Base-by-base conservation (phyloP, 306 rosid genomes). In the Vicia faba region DNA sequence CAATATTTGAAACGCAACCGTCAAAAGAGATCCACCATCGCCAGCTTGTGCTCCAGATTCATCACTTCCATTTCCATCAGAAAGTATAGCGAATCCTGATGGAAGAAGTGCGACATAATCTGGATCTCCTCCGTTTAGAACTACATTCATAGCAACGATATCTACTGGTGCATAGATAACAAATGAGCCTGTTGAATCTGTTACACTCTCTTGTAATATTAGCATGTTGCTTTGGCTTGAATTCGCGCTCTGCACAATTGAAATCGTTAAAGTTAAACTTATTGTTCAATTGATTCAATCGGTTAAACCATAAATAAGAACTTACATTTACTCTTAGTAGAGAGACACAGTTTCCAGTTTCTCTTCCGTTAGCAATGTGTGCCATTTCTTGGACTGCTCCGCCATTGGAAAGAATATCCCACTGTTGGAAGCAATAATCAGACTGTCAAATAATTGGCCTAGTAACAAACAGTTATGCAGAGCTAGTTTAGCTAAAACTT, bases 151-250 rank as follows among this genome's bases (percentile, higher is more conserved):
- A 0, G 97, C 95, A 1, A 81, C 97, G 1, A 88, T 85, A 40
- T 95, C 99, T 0, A 95, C 97, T 0, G 99, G 99, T 4, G 99
- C 97, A 64, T 90, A 95, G 1, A 95, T 86, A 0, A 95, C 97
- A 66, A 86, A 95, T 0, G 95, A 84, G 1, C 88, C 97, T 0
- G 95, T 91, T 56, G 84, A 68, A 67, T 95, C 97, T 0, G 87
- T 86, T 87, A 91, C 80, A 65, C 99, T 86, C 85, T 95, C 99
- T 87, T 95, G 99, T 3, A 95, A 45, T 45, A 90, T 88, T 68
- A 95, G 73, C 97, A 88, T 95, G 89, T 91, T 91, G 88, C 95
- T 95, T 75, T 95, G 97, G 86, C 97, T 95, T 56, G 99, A 90
- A 81, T 90, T 95, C 0, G 88, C 91, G 75, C 99, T 95, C 99